phyloP scores from a whole-genome alignment of 2,329 filamentous ascomycete species.

The Fonsecaea pugnacius region DNA sequence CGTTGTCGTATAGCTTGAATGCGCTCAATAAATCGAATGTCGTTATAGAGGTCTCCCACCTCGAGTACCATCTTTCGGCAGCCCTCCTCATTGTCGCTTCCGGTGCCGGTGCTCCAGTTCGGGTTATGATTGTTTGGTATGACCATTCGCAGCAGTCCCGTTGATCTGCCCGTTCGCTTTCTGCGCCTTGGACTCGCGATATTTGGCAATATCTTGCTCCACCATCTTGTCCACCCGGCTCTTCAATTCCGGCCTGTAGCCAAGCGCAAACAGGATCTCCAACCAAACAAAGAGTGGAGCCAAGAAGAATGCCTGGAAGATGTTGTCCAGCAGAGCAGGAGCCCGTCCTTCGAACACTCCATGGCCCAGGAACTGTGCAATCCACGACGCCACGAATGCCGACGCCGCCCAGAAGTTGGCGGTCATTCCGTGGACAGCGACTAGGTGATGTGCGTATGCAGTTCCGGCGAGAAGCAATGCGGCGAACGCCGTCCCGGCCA shows the following conservation, averaged over 20 bases:
- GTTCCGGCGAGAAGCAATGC: slow-evolving; percentile 76
- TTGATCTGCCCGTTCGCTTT: slow-evolving; percentile 36
- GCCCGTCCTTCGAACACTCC: slow-evolving; percentile 85
- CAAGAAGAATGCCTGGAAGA: slow-evolving; percentile 87
- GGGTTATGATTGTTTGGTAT: slow-evolving; percentile 34
- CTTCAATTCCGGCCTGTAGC: slow-evolving; percentile 87
- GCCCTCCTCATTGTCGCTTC: not conserved
- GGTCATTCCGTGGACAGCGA: slow-evolving; percentile 63
- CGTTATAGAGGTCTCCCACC: not conserved
- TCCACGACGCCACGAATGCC: slow-evolving; percentile 76
- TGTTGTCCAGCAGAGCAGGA: slow-evolving; percentile 86
- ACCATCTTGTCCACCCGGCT: slow-evolving; percentile 77
- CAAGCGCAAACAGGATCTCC: slow-evolving; percentile 85
- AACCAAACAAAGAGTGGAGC: slow-evolving; percentile 98
- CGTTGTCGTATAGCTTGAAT: not conserved
- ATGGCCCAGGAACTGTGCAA: slow-evolving; percentile 89
- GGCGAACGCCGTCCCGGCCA: slow-evolving; percentile 79
- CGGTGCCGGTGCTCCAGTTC: not conserved
- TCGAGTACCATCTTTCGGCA: not conserved
- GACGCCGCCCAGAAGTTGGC: slow-evolving; percentile 69
- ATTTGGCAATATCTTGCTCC: slow-evolving; percentile 74
- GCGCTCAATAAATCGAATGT: slow-evolving; percentile 7
- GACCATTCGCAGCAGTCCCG: slow-evolving; percentile 33
- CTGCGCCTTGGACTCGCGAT: slow-evolving; percentile 62
- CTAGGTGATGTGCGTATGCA: slow-evolving; percentile 75